These are phyloP conservation scores for Neurospora sp. DNA, from an alignment of 495 filamentous ascomycete genomes.

Conservation along the genomic window DNA sequence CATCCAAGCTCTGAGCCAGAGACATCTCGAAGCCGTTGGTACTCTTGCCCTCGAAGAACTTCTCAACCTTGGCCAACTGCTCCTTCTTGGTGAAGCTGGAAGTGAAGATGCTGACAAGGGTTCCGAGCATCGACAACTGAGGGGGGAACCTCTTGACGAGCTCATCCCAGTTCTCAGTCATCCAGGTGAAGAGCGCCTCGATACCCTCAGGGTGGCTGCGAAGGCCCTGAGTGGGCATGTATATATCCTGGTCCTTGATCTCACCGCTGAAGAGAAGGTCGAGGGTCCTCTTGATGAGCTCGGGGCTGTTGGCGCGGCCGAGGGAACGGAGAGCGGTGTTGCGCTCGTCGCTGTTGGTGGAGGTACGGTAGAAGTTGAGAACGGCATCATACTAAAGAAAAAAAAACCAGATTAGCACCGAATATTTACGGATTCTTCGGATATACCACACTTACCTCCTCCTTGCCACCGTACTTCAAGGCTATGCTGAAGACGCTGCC, in stretches of 20 bases:
- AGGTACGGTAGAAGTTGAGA: slow-evolving; percentile 71
- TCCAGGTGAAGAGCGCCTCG: slow-evolving; percentile 70
- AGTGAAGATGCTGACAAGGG: slow-evolving; percentile 74
- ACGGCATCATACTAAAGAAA: slow-evolving; percentile 58
- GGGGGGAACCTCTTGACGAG: slow-evolving; percentile 73
- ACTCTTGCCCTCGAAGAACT: slow-evolving; percentile 71
- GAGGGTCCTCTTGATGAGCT: slow-evolving; percentile 74
- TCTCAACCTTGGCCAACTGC: slow-evolving; percentile 63
- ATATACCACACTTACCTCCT: slow-evolving; percentile 41
- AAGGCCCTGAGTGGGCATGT: slow-evolving; percentile 72
- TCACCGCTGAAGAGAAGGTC: slow-evolving; percentile 64
- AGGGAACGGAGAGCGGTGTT: slow-evolving; percentile 87
- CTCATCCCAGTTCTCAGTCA: slow-evolving; percentile 77
- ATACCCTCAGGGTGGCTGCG: slow-evolving; percentile 70
- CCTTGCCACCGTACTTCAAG: slow-evolving; percentile 60
- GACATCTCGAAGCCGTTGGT: slow-evolving; percentile 63
- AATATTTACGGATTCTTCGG: neutral
- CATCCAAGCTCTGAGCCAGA: slow-evolving; percentile 52
- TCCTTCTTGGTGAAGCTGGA: slow-evolving; percentile 67
- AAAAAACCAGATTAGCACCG: neutral
- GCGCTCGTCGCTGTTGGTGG: slow-evolving; percentile 84
- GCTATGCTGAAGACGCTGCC: slow-evolving; percentile 62
- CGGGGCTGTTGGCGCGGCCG: slow-evolving; percentile 64
- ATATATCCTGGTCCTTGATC: slow-evolving; percentile 94
- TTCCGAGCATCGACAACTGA: slow-evolving; percentile 72